Base-by-base conservation (phyloP, 257 asterid genomes). In the Petunia axillaris region DNA sequence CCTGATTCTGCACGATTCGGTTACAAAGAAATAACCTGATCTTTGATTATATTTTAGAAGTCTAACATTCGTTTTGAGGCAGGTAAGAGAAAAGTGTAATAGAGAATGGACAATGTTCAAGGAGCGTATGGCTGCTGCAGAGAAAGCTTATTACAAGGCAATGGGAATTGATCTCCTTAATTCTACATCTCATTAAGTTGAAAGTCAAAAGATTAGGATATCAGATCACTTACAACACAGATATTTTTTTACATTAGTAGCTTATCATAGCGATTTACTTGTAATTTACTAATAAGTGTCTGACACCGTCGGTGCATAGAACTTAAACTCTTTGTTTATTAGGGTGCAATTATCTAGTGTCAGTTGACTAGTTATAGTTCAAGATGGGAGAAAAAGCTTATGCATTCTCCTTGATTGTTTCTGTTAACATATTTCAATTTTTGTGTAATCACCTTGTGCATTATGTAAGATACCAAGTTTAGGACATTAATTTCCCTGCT, bases 21-120 rank as follows among this genome's bases (percentile, higher is more conserved):
- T 11, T 48, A 25, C 43, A 48, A 5, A 25, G 60, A 48, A 46
- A 48, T 41, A 35, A 46, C 59, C 41, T 46, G 59, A 25, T 71
- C 5, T 25, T 1, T 50, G 46, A 35, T 35, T 35, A 50, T 10
- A 35, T 50, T 48, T 25, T 36, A 35, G 35, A 50, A 50, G 62
- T 73, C 58, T 62, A 46, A 1, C 39, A 8, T 50, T 50, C 44
- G 4, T 53, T 71, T 52, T 63, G 81, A 7, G 53, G 53, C 76
- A 95, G 98, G 98, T 93, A 65, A 82, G 97, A 67, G 92, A 89
- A 76, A 91, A 97, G 87, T 95, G 98, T 50, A 87, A 87, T 68
- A 85, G 70, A 4, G 99, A 95, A 83, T 95, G 99, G 99, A 14
- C 80, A 2, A 84, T 91, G 89, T 91, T 95, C 83, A 93, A 85